Base-by-base conservation (phyloP, 2,329 filamentous ascomycete species). In the Penicillium brevicompactum region DNA sequence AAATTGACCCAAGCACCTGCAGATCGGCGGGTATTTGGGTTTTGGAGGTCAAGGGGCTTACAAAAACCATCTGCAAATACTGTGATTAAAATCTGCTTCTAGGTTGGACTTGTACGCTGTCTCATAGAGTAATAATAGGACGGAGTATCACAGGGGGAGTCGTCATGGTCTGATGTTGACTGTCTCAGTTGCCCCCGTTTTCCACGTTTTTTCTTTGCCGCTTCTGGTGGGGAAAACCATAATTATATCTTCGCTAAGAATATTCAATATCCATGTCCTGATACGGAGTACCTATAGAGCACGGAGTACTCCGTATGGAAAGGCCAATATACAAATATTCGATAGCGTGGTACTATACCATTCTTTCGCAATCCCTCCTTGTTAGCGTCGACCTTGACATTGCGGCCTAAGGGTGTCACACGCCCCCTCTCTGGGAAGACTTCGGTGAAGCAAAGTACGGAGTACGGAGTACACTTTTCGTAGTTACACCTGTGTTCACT, bases 351-450 rank as follows among this genome's bases (percentile, higher is more conserved):
- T 27, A 27, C 24, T 27, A 27, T 27, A 27, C 24, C 4, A 5
- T 27, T 27, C 24, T 27, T 27, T 27, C 24, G 24, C 8, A 27
- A 8, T 27, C 24, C 24, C 24, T 27, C 24, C 8, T 27, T 27
- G 24, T 5, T 37, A 37, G 34, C 34, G 34, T 37, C 13, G 13
- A 37, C 11, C 31, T 34, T 41, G 16, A 22, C 21, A 53, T 49
- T 49, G 46, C 27, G 44, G 18, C 50, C 50, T 38, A 52, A 52
- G 34, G 34, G 14, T 32, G 50, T 53, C 51, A 53, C 51, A 42
- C 37, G 51, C 45, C 21, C 16, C 14, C 46, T 27, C 44, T 40
- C 30, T 34, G 21, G 14, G 14, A 37, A 37, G 48, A 21, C 31
- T 50, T 51, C 49, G 32, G 49, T 42, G 43, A 52, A 48, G 32